These are phyloP conservation scores for Quillaja saponaria DNA, from an alignment of 306 rosid genomes.

Conservation along the genomic window DNA sequence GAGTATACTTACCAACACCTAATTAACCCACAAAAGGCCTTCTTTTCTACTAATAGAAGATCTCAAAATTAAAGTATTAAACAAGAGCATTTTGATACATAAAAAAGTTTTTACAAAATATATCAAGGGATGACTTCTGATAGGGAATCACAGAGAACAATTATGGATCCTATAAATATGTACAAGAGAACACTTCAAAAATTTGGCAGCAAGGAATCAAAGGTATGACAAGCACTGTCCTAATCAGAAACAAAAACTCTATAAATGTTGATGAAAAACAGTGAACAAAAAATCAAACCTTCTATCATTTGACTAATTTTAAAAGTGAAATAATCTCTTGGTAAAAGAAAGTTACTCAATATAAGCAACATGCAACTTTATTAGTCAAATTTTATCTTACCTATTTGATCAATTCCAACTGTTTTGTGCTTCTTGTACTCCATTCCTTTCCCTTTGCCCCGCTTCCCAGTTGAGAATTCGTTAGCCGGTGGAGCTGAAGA, in stretches of 20 bases:
- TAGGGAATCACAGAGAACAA: conserved; percentile 7
- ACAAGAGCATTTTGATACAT: conserved; percentile 28
- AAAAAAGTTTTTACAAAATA: conserved; percentile 5
- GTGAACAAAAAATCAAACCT: conserved; percentile 1
- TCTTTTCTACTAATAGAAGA: conserved; percentile 23
- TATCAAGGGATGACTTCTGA: not conserved
- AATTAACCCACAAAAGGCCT: conserved; percentile 28
- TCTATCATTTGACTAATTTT: conserved; percentile 17
- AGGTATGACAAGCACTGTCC: conserved; percentile 18
- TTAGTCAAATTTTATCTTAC: conserved; percentile 36
- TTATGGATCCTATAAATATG: not conserved
- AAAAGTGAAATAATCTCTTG: conserved; percentile 15
- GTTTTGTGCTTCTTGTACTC: conserved; percentile 63
- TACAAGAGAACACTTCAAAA: conserved; percentile 11
- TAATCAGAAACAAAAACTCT: conserved; percentile 19
- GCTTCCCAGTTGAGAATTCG: conserved; percentile 50
- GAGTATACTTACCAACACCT: conserved; percentile 19
- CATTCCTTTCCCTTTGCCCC: conserved; percentile 57
- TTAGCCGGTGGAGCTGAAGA: conserved; percentile 53
- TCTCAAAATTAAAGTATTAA: conserved; percentile 27
- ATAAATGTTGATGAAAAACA: conserved; percentile 4
- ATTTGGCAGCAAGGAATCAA: conserved; percentile 9
- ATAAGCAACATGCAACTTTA: conserved; percentile 7
- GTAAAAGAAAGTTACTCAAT: conserved; percentile 5
- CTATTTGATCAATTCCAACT: conserved; percentile 55